Base-by-base conservation (phyloP, 1,284 basidiomycete species). In the Ceratobasidium theobromae region DNA sequence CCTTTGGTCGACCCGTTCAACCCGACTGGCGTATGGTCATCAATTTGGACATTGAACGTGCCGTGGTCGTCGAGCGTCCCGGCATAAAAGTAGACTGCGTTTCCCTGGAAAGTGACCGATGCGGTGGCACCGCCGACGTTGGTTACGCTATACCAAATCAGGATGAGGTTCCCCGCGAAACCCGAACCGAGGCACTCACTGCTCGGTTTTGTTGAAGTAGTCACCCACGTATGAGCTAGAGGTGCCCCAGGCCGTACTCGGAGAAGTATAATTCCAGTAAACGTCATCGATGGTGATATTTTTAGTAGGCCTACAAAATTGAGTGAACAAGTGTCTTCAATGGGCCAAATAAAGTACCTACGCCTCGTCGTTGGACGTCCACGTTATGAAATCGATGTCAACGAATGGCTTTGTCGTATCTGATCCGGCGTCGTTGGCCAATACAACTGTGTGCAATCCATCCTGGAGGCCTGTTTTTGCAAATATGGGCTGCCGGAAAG, bases 281-380 rank as follows among this genome's bases (percentile, higher is more conserved):
- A 3, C 32, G 27, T 51, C 58, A 11, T 62, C 58, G 21, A 62
- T 5, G 16, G 48, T 62, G 18, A n/a, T 62, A 32, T 52, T 49
- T 4, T 43, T 27, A n/a, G 11, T 18, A 4, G n/a, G n/a, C 2
- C 55, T 58, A 16, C 6, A 23, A 41, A n/a, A 16, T 6, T 32
- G 8, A 3, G 8, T 58, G 2, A 32, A 35, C 18, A 21, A 45
- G 16, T 38, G 8, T 38, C 9, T 8, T 38, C 6, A 8, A 8
- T 11, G 18, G 8, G 18, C 12, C 43, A 11, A 6, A n/a, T 6
- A 45, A n/a, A 11, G 43, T 45, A 21, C 58, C n/a, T 53, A 64
- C 60, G n/a, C 18, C 43, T 12, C n/a, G 16, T 64, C 60, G 21
- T 43, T 45, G n/a, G 60, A 64, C 32, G 60, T 64, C 60, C 60